Percentiles rank a stretch among this genome's conserved stretches.
Conservation (phyloP, 2,329 filamentous ascomycete species). For the Fusarium algeriense region DNA sequence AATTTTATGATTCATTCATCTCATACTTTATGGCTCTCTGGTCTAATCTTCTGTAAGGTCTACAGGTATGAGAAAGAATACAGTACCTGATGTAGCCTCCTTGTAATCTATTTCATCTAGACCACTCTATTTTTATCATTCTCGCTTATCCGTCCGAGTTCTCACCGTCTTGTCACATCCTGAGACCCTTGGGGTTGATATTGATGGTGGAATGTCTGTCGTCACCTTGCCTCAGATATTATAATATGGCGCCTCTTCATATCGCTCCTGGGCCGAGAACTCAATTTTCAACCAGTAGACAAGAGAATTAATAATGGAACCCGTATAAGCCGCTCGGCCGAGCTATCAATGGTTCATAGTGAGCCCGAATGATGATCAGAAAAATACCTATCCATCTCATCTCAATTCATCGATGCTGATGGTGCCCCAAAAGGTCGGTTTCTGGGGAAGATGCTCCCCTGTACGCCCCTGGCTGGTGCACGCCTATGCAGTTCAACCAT, state of each 20-base stretch:
- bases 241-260: constrained; percentile 20
- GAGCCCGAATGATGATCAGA: constrained; percentile 36
- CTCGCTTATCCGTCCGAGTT: constrained; percentile 27
- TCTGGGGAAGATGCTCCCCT: constrained; percentile 48
- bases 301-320: constrained; percentile 22
- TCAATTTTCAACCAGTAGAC: constrained; percentile 36
- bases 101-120: constrained; percentile 5
- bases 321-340: constrained; percentile 44
- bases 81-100: constrained; percentile 4
- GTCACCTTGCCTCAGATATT: constrained; percentile 36
- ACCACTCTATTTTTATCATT: constrained; percentile 15
- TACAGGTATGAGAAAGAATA: neutral
- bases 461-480: constrained; percentile 44
- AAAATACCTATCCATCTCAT: constrained; percentile 32
- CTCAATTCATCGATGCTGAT: constrained; percentile 38
- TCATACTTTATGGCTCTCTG: neutral
- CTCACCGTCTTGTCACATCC: constrained; percentile 24
- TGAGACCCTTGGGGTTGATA: constrained; percentile 9
- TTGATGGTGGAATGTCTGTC: constrained; percentile 37
- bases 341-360: constrained; percentile 41
- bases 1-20: neutral
- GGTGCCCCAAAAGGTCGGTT: constrained; percentile 50
- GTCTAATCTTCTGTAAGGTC: neutral
- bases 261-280: constrained; percentile 34
- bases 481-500: constrained; percentile 33